Conservation (phyloP, 805 yeast species). For the Metschnikowia lunata region DNA sequence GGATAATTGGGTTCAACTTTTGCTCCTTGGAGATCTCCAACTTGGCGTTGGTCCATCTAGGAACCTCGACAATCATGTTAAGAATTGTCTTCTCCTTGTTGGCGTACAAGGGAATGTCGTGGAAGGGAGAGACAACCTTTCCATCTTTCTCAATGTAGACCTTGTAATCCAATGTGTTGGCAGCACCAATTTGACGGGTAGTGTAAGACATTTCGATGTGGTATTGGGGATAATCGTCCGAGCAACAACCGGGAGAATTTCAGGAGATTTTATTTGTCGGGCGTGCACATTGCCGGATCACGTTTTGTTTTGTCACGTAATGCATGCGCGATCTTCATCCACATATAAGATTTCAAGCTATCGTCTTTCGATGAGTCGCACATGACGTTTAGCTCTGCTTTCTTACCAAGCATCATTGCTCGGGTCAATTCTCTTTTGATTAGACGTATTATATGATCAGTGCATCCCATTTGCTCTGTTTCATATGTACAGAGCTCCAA, state of each 20-base stretch:
- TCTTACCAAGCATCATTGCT: constrained; percentile 45
- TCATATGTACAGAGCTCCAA: constrained; percentile 1
- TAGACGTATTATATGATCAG: neutral
- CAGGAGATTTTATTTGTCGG: constrained; percentile 10
- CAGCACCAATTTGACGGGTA: constrained; percentile 92
- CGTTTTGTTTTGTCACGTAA: constrained; percentile 14
- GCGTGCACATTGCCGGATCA: constrained; percentile 14
- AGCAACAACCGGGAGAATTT: constrained; percentile 6
- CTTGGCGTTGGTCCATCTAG: constrained; percentile 77
- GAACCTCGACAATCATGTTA: constrained; percentile 43
- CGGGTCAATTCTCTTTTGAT: constrained; percentile 49
- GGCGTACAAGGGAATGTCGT: constrained; percentile 72
- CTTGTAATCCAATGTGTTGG: constrained; percentile 90
- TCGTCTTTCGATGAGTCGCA: constrained; percentile 12
- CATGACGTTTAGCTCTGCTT: constrained; percentile 54
- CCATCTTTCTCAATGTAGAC: constrained; percentile 91
- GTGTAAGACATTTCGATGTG: constrained; percentile 60
- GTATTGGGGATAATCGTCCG: neutral
- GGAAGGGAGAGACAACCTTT: constrained; percentile 92
- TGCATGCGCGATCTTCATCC: constrained; percentile 12
- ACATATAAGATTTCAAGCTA: constrained; percentile 9
- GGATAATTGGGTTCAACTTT: constrained; percentile 71
- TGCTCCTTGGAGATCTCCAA: constrained; percentile 63
- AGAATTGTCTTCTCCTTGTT: constrained; percentile 57
- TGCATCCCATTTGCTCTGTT: too few relatives aligned